These are phyloP conservation scores for Candida tunisiensis DNA, from an alignment of 1,139 yeast species.

Conservation along the genomic window DNA sequence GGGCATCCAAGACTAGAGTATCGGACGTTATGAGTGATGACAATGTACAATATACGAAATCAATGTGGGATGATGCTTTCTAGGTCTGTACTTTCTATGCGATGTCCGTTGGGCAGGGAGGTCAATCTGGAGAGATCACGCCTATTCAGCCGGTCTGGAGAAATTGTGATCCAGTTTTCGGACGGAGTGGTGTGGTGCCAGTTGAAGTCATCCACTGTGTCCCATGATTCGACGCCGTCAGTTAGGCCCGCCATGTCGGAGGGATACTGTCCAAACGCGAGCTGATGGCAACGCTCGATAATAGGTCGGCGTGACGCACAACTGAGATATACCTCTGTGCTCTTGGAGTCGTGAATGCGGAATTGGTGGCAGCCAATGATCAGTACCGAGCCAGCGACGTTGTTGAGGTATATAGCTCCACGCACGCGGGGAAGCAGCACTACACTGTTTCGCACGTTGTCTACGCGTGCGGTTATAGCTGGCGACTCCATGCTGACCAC, in stretches of 20 bases:
- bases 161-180: too few relatives aligned
- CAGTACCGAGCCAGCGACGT: conserved; percentile 7
- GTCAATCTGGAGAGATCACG: too few relatives aligned
- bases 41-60: too few relatives aligned
- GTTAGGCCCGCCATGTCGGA: background rate
- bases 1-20: too few relatives aligned
- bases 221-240: conserved; percentile 3
- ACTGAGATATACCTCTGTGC: conserved; percentile 8
- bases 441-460: conserved; percentile 7
- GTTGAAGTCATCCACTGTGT: conserved; percentile 15
- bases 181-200: too few relatives aligned
- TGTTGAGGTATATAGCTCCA: conserved; percentile 12
- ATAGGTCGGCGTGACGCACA: conserved; percentile 15
- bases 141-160: too few relatives aligned
- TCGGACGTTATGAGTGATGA: too few relatives aligned
- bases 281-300: conserved; percentile 11
- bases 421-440: conserved; percentile 7
- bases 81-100: too few relatives aligned
- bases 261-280: conserved; percentile 11
- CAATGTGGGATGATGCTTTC: too few relatives aligned
- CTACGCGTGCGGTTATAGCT: too few relatives aligned
- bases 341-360: conserved; percentile 13
- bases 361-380: conserved; percentile 15
- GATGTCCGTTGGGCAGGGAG: too few relatives aligned
- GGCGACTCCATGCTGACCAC: too few relatives aligned